Base-by-base conservation (phyloP, 2,329 filamentous ascomycete genomes). In the Zymoseptoria ardabiliae region DNA sequence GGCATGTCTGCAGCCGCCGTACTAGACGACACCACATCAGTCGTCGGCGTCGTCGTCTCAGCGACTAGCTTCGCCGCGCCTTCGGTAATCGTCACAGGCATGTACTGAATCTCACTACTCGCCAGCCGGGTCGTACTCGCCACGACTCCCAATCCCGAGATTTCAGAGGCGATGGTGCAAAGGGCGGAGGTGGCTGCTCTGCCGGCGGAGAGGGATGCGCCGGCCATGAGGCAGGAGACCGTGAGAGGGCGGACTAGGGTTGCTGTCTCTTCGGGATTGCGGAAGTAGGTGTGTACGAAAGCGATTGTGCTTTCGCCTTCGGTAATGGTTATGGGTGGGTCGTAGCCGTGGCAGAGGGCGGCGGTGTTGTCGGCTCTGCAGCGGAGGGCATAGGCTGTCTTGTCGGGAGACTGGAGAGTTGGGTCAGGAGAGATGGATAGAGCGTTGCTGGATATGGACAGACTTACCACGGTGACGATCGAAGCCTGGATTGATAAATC, bases 101-200 rank as follows among this genome's bases (percentile, higher is more conserved):
- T 61, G 49, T 70, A 70, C 21, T 57, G 61, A 55, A 71, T 62
- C 57, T 70, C 63, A 10, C 59, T 68, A 7, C 57, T 61, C 21
- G 68, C 66, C n/a, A 71, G 62, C 2, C 67, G 68, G 9, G 65
- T 66, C 17, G 66, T 70, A n/a, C 63, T 63, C n/a, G 60, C 64
- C n/a, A 63, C 63, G 22, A 66, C 58, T 13, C 69, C 69, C 9
- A 69, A 53, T 4, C 66, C 66, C 4, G 58, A 35, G 25, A 69
- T 68, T 5, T 60, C 60, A 2, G 64, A 66, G 17, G 56, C 57
- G 49, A 50, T 60, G 3, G 65, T 66, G 58, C 68, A 70, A 7
- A 68, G 60, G 5, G 68, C 68, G 9, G 63, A 66, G 20, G 61
- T 64, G 20, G 64, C 64, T 11, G 60, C 62, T 20, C 59, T 51